Evolutionary conservation across 116 monocot genomes (phyloP).

Genomic region (Posidonia oceanica): DNA sequence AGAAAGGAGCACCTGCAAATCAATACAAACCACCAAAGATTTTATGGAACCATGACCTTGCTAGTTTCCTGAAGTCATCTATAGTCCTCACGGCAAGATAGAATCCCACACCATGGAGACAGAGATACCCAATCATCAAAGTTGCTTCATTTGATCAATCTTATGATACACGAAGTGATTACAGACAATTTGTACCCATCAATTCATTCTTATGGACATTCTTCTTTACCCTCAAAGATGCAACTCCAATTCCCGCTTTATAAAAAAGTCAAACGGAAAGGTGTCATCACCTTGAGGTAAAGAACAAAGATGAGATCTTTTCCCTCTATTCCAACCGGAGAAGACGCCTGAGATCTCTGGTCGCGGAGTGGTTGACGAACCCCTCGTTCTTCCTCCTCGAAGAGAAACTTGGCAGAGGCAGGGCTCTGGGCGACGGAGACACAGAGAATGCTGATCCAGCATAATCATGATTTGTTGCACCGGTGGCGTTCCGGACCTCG

Average conservation of each 20-base stretch:
- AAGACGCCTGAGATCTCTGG: conserved; percentile 2
- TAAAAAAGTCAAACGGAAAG: not conserved
- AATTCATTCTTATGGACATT: not conserved
- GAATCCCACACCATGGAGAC: not conserved
- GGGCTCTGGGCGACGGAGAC: conserved; percentile 4
- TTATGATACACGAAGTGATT: too few species aligned
- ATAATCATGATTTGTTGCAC: not conserved
- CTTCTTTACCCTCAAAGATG: not conserved
- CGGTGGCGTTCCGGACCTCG: too few species aligned
- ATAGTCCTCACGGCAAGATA: conserved; percentile 1
- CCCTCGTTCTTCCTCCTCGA: not conserved
- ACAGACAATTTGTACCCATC: too few species aligned
- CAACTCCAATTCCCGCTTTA: not conserved
- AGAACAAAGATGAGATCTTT: too few species aligned
- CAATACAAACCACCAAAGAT: conserved; percentile 39
- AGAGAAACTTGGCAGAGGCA: conserved; percentile 3
- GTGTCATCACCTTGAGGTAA: not conserved
- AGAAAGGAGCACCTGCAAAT: conserved; percentile 19
- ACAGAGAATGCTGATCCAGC: not conserved
- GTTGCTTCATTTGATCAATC: too few species aligned
- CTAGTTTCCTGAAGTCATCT: conserved; percentile 5
- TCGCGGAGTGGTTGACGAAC: not conserved
- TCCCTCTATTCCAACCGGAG: not conserved
- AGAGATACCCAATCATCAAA: too few species aligned
- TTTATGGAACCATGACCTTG: not conserved